Evolutionary conservation across 805 yeast species (phyloP), one percentile per base, ranked within the genome.

Genomic region (Suhomyces sp.): DNA sequence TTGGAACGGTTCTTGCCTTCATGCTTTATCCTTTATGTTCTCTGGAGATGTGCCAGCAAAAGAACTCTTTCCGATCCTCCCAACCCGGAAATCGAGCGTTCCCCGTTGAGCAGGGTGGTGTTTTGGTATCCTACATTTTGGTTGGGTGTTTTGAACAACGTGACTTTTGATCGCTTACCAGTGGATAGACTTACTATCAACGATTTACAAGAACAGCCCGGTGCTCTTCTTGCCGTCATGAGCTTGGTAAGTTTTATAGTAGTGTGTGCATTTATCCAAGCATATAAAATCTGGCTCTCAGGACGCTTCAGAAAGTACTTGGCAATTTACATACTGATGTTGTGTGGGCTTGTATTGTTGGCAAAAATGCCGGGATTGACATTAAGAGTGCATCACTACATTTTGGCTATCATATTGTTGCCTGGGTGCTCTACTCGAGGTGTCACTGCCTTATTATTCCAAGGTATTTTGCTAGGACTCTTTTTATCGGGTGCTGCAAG

Each of bases 371-470:
- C 91, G 0, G 86, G 89, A 1, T 73, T 90, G 52, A 86, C 86
- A 2, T 72, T 92, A 33, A 76, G 97, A 46, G 76, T 92, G 17
- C 97, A 90, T 67, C 89, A 87, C 64, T 84, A 84, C 61, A 84
- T 93, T 7, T 67, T 91, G 20, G 97, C 93, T 0, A 70, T 91
- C 62, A 56, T 88, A 0, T 72, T 92, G 27, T 74, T 92, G 2
- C 96, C 97, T 0, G 97, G 97, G 0, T 89, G 97, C 41, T 78
- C 84, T 2, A 87, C 93, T 0, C 74, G 83, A 57, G 92, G 94
- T 0, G 63, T 80, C 40, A 76, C 88, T 0, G 91, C 92, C 0
- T 74, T 87, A 57, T 60, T 86, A 7, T 86, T 89, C 62, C 97
- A 92, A 64, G 98, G 97, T 2, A 79, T 93, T 0, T 71, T 93